Evolutionary conservation across 192 early-diverging fungal species (phyloP).

Genomic region (Coemansia sp.): DNA sequence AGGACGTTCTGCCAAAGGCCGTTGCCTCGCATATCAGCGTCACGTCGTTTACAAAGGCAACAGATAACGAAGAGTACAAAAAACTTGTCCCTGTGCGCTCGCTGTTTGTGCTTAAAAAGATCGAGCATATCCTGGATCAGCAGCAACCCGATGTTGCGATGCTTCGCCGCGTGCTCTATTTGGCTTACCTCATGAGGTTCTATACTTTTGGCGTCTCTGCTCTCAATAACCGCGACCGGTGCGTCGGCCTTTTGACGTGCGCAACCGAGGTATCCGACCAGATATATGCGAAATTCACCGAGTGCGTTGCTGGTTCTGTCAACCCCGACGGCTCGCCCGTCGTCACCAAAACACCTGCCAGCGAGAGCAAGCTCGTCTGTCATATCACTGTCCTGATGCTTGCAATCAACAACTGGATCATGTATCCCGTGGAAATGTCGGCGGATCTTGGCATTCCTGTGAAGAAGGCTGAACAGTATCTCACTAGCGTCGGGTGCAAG

Average conservation of each 20-base stretch:
- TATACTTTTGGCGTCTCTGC: constrained; percentile 46
- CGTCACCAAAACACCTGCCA: constrained; percentile 58
- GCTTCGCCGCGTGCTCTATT: constrained; percentile 68
- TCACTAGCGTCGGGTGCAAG: constrained; percentile 54
- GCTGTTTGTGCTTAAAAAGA: constrained; percentile 37
- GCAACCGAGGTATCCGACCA: constrained; percentile 54
- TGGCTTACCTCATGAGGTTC: constrained; percentile 77
- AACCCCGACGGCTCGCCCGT: constrained; percentile 51
- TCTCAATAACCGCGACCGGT: constrained; percentile 54
- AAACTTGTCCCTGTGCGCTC: constrained; percentile 23
- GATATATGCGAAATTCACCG: constrained; percentile 67
- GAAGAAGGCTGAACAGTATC: constrained; percentile 41
- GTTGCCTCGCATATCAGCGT: constrained; percentile 68
- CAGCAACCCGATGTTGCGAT: constrained; percentile 27
- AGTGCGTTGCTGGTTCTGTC: constrained; percentile 55
- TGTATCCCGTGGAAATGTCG: constrained; percentile 63
- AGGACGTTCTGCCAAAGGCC: constrained; percentile 65
- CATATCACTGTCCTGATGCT: constrained; percentile 75
- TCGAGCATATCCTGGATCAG: constrained; percentile 28
- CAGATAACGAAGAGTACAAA: constrained; percentile 37
- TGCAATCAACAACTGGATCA: constrained; percentile 68
- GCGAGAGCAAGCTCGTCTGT: constrained; percentile 73
- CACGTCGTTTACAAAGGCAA: constrained; percentile 55
- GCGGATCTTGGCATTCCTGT: constrained; percentile 60
- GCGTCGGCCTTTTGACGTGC: constrained; percentile 52